Conservation (phyloP, 192 early-diverging fungal species). For the Entophlyctis luteolus region DNA sequence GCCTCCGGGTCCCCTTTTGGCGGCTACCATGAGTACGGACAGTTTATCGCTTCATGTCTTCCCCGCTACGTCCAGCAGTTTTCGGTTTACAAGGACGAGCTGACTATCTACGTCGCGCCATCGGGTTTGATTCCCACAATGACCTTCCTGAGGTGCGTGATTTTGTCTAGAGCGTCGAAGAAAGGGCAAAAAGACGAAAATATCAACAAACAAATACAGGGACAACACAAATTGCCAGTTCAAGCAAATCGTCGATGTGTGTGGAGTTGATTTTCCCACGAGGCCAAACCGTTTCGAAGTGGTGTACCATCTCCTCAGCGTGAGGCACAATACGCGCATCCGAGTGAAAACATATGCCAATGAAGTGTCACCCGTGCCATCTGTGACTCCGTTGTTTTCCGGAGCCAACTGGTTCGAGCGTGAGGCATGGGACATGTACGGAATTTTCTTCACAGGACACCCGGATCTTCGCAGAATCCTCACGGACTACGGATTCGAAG, state of each 20-base stretch:
- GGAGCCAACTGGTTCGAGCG: slow-evolving; percentile 97
- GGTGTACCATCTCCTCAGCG: slow-evolving; percentile 85
- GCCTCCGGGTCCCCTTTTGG: too few species aligned
- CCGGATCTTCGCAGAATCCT: slow-evolving; percentile 95
- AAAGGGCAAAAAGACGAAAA: too few species aligned
- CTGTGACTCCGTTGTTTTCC: slow-evolving; percentile 70
- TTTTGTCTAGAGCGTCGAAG: too few species aligned
- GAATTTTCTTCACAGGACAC: slow-evolving; percentile 91
- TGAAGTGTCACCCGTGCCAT: slow-evolving; percentile 87
- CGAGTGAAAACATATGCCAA: slow-evolving; percentile 95
- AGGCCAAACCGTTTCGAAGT: slow-evolving; percentile 93
- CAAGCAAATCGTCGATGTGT: slow-evolving; percentile 84
- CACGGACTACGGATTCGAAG: slow-evolving; percentile 97
- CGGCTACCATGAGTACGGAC: slow-evolving; percentile 65
- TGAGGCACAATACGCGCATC: slow-evolving; percentile 88
- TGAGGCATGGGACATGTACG: slow-evolving; percentile 98
- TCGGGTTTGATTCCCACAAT: slow-evolving; percentile 70
- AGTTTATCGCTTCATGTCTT: slow-evolving; percentile 77
- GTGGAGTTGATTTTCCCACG: slow-evolving; percentile 90
- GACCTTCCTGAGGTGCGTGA: slow-evolving; percentile 72
- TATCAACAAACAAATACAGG: slow-evolving; percentile 41
- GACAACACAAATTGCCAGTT: slow-evolving; percentile 90
- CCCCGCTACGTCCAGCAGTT: slow-evolving; percentile 97
- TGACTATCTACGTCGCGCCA: slow-evolving; percentile 91
- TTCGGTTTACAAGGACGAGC: slow-evolving; percentile 96